Base-by-base conservation (phyloP, 225 moss, liverwort and hornwort species). In the Straminergon stramineum region DNA sequence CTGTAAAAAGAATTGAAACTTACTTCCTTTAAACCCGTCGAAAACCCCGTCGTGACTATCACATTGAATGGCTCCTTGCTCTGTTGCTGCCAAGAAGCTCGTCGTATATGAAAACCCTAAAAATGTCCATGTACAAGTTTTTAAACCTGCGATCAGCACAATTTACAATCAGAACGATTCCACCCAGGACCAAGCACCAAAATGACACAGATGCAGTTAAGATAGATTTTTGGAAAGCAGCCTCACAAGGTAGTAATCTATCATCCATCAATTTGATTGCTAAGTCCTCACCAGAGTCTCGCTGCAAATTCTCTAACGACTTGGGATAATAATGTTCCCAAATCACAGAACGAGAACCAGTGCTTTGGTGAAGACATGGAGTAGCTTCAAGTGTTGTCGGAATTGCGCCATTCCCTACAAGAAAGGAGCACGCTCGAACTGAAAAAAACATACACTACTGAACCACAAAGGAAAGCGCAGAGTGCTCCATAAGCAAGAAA, bases 21-120 rank as follows among this genome's bases (percentile, higher is more conserved):
- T 81, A 93, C 93, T 84, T 91, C 78, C 89, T 73, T 76, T 80
- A 77, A 84, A 90, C 52, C 58, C 83, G 60, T 90, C 81, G 43
- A 71, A 80, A 87, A 16, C 51, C 48, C 19, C 88, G 11, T 69
- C 57, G 52, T 88, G 88, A 60, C 45, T 85, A 82, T 95, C 95
- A 90, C 91, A 96, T 26, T 61, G 90, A 28, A 92, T 63, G 43
- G 77, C 86, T 88, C 92, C 92, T 88, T 90, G 90, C 57, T 87
- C 92, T 85, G 88, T 90, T 52, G 87, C 91, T 57, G 87, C 86
- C 77, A 90, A 79, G 90, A 74, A 96, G 85, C 87, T 92, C 82
- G 93, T 92, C 75, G 93, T 95, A 88, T 90, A 57, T 60, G 94
- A 82, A 41, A 97, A 81, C 86, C 95, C 95, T 86, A 95, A 84